Evolutionary conservation across 2,329 filamentous ascomycete genomes (phyloP), one percentile per base, ranked within the genome.

Genomic region (Juglanconis juglandina): DNA sequence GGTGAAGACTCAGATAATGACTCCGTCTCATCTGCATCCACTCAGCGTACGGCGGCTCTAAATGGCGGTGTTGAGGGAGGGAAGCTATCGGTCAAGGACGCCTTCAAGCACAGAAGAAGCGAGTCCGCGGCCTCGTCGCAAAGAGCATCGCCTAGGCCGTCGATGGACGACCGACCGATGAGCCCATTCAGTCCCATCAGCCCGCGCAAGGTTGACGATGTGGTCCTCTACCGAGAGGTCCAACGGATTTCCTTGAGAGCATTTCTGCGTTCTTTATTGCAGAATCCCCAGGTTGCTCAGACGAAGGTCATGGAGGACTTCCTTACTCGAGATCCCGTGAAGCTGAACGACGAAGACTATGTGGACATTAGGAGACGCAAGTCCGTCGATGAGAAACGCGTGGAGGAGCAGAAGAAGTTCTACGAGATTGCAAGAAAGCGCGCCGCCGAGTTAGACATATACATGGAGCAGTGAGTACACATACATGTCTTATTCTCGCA

Each of bases 361-460:
- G 83, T 88, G 2, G 95, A 99, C 70, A 92, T 97, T 37, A 75
- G 87, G 64, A 84, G 84, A 61, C 84, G 95, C 56, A 96, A 93
- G 73, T 82, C 85, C 11, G 87, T 96, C 74, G 95, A 99, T 68
- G 88, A 91, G 71, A 90, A 90, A 73, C 87, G 95, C 49, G 84
- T 98, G 56, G 91, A 96, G 69, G 95, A 99, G 74, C 95, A 99
- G 72, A 90, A 87, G 71, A 86, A 87, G 65, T 99, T 99, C 72
- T 99, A 97, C 73, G 94, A 99, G 72, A 93, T 99, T 70, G 95
- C 95, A 8, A 83, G 92, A 66, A 88, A 92, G 73, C 87, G 95
- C 65, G 95, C 95, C 1, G 89, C 91, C 5, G 95, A 98, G 70
- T 81, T 99, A 54, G 95, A 99, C 74, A 91, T 96, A 32, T 97